These are phyloP conservation scores for Mycena galopus DNA, from an alignment of 768 basidiomycete species.

Conservation along the genomic window DNA sequence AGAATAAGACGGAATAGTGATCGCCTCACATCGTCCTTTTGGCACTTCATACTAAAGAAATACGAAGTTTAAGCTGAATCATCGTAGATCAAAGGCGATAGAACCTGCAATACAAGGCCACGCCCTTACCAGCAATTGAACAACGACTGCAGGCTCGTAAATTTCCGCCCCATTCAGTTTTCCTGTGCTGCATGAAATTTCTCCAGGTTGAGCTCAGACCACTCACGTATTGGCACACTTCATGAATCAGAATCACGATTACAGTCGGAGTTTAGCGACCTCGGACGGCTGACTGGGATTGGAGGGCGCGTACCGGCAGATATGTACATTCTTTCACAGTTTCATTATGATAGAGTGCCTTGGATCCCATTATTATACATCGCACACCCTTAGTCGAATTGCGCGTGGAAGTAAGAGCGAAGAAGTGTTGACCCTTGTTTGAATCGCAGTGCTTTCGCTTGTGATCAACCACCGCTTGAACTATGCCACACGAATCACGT, in stretches of 20 bases:
- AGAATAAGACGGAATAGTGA: background rate
- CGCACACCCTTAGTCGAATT: background rate
- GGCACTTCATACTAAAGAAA: conserved; percentile 30
- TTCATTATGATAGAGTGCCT: conserved; percentile 30
- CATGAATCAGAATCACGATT: too few relatives aligned
- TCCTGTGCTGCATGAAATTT: conserved; percentile 13
- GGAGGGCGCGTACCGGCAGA: conserved; percentile 24
- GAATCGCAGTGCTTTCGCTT: background rate
- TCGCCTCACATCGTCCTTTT: conserved; percentile 32
- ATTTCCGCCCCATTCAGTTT: conserved; percentile 31
- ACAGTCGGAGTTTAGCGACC: background rate
- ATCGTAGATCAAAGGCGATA: background rate
- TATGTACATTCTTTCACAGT: conserved; percentile 28
- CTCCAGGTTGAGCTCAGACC: background rate
- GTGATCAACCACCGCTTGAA: background rate
- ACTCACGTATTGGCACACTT: conserved; percentile 35
- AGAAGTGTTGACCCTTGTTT: conserved; percentile 15
- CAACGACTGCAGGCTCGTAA: conserved; percentile 33
- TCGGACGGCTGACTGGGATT: background rate
- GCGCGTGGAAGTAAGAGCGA: conserved; percentile 12
- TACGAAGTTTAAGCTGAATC: background rate
- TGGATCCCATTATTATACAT: conserved; percentile 27
- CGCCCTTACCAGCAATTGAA: conserved; percentile 33
- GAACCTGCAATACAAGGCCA: conserved; percentile 38
- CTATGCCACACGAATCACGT: conserved; percentile 25